Conservation (phyloP, 2,329 filamentous ascomycete species). For the Xylaria hypoxylon region DNA sequence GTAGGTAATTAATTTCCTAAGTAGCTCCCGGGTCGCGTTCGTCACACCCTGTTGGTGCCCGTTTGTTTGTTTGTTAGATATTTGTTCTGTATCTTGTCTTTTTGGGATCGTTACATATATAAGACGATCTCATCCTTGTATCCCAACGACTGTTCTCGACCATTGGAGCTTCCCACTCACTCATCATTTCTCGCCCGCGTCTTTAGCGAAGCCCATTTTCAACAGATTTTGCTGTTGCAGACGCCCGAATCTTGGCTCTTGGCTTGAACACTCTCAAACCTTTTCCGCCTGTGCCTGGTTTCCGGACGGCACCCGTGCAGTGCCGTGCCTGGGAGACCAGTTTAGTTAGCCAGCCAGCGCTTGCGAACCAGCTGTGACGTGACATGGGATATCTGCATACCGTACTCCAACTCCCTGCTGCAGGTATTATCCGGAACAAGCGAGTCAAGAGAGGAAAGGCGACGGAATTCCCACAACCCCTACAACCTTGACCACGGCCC, state of each 20-base stretch:
- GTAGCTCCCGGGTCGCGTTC: conserved; percentile 8
- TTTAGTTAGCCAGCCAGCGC: conserved; percentile 16
- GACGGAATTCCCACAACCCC: conserved; percentile 27
- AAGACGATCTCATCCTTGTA: conserved; percentile 28
- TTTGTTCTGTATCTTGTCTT: conserved; percentile 7
- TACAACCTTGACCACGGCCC: conserved; percentile 32
- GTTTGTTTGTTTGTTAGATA: conserved; percentile 16
- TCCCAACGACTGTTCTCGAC: conserved; percentile 25
- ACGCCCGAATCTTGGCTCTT: conserved; percentile 21
- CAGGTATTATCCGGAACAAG: conserved; percentile 25
- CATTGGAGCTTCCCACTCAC: conserved; percentile 25
- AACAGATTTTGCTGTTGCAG: conserved; percentile 18
- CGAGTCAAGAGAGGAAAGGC: conserved; percentile 33
- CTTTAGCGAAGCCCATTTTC: background rate
- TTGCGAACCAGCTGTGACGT: conserved; percentile 31
- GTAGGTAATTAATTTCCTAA: conserved; percentile 22
- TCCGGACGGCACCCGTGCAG: conserved; percentile 19
- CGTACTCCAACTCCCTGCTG: conserved; percentile 36
- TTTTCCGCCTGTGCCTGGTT: conserved; percentile 10
- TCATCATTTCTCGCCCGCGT: conserved; percentile 1
- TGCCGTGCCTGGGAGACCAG: conserved; percentile 27
- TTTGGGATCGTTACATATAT: conserved; percentile 10
- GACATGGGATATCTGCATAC: conserved; percentile 39
- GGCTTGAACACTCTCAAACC: conserved; percentile 13
- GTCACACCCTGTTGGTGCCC: conserved; percentile 16